Percentiles rank a stretch among this genome's conserved stretches.
phyloP scores from a whole-genome alignment of 2,329 filamentous ascomycete genomes.

The Calonectria hawksworthii region DNA sequence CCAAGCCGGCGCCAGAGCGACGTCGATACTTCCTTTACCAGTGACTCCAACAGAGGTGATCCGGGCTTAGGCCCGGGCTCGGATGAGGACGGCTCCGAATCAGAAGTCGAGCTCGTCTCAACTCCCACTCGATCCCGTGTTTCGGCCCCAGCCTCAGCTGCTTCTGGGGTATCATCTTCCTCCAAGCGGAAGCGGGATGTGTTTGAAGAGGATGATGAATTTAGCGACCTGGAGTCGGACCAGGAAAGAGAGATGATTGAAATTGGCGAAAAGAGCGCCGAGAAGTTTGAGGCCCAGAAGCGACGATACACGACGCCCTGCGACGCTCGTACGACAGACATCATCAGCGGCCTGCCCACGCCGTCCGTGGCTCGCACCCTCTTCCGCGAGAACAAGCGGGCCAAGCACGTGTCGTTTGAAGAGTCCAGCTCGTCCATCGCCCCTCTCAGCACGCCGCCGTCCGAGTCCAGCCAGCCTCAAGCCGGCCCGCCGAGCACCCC shows the following conservation, averaged over 20 bases:
- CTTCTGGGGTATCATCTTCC: slow-evolving; percentile 31
- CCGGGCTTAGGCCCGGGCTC: slow-evolving; percentile 19
- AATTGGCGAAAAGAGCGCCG: slow-evolving; percentile 53
- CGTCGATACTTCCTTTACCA: slow-evolving; percentile 20
- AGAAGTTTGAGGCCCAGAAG: slow-evolving; percentile 37
- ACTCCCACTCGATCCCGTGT: background rate
- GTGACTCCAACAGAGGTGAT: slow-evolving; percentile 33
- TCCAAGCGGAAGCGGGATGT: slow-evolving; percentile 49
- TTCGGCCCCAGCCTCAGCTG: slow-evolving; percentile 1
- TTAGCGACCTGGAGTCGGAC: slow-evolving; percentile 55
- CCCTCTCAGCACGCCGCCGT: slow-evolving; percentile 31
- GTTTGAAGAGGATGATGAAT: slow-evolving; percentile 47
- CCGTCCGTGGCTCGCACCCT: slow-evolving; percentile 54
- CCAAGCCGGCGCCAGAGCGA: slow-evolving; percentile 36
- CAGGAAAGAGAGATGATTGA: slow-evolving; percentile 54
- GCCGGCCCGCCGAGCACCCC: slow-evolving; percentile 33
- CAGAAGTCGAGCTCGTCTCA: too few species aligned
- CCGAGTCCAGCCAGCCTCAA: slow-evolving; percentile 13
- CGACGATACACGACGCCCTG: slow-evolving; percentile 45
- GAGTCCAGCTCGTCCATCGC: slow-evolving; percentile 27
- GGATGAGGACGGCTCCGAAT: background rate
- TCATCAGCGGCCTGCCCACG: slow-evolving; percentile 46
- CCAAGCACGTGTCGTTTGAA: slow-evolving; percentile 51
- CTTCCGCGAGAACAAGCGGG: slow-evolving; percentile 51
- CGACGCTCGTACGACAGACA: slow-evolving; percentile 41